phyloP scores from a whole-genome alignment of 345 rosid genomes.

The Aegle marmelos region DNA sequence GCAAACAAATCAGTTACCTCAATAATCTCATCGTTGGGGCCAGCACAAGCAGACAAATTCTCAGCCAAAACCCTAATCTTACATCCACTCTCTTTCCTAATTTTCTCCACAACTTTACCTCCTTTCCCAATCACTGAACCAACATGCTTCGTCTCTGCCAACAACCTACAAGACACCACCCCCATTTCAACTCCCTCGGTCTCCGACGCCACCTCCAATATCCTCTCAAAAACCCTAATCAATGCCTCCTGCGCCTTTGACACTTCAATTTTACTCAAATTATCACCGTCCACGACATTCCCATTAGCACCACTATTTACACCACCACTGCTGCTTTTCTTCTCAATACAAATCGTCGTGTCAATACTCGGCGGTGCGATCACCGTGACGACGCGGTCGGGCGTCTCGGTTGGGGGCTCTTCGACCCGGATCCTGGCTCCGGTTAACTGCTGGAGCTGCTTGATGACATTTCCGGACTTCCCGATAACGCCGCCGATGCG shows the following conservation, averaged over 20 bases:
- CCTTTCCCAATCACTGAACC: conserved; percentile 89
- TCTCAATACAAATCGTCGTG: conserved; percentile 10
- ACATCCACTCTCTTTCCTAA: conserved; percentile 72
- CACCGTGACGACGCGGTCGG: conserved; percentile 69
- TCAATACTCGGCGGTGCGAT: conserved; percentile 35
- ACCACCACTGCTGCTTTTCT: not conserved
- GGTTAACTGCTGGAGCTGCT: conserved; percentile 70
- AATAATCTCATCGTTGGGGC: conserved; percentile 62
- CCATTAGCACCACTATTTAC: conserved; percentile 11
- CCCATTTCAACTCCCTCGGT: conserved; percentile 28
- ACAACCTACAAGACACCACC: conserved; percentile 62
- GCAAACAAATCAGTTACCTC: conserved; percentile 45
- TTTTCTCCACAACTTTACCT: conserved; percentile 75
- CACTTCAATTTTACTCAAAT: conserved; percentile 33
- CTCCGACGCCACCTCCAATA: conserved; percentile 67
- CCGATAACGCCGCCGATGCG: conserved; percentile 87
- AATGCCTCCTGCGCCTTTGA: conserved; percentile 84
- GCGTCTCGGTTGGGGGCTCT: conserved; percentile 58
- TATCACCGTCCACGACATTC: not conserved
- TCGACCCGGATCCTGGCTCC: conserved; percentile 80
- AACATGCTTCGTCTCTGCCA: conserved; percentile 67
- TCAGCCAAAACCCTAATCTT: conserved; percentile 60
- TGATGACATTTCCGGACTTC: conserved; percentile 73
- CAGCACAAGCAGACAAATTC: conserved; percentile 69
- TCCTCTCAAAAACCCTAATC: conserved; percentile 72